Base-by-base conservation (phyloP, 176 grass and related monocot species). In the Poa pratensis region DNA sequence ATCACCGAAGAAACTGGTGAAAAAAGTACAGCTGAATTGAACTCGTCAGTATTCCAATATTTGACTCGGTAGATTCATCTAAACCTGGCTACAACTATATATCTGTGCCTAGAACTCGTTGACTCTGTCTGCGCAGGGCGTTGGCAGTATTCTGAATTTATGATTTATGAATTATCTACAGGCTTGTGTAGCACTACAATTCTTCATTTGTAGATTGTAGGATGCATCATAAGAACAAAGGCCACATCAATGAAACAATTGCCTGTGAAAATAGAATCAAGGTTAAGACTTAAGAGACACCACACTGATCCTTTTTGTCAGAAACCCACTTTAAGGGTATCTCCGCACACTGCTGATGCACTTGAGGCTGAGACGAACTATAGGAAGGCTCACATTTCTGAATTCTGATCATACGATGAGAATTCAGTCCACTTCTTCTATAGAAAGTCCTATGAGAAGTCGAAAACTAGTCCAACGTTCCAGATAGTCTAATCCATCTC, bases 1-100 rank as follows among this genome's bases (percentile, higher is more conserved):
- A 80, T 63, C 57, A 26, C 60, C 8, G 48, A 46, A 20, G 18
- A 4, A 81, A 53, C 43, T 68, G 45, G 30, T 35, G 18, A 48
- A 67, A 67, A 46, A 68, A 48, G 50, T 86, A 80, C 17, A 22
- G 35, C 30, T 66, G 5, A 74, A 81, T 22, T 48, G 10, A 78
- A 85, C 37, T 52, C 12, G 70, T 59, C 12, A 40, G 50, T 74
- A 9, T 62, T 1, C 24, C 49, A 48, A 72, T 4, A 81, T 66
- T 75, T 75, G 22, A 55, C 16, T 75, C n/a, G 0, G 9, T 52
- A 50, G 24, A 63, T 66, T 17, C 32, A 75, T 50, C 27, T 22
- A 81, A 68, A 22, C 61, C 62, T 81, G 18, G 63, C 12, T 52
- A 73, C 53, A 18, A 15, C 54, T 52, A 50, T 58, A 86, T 19